Conservation (phyloP, 2,329 filamentous ascomycete species). For the Paecilomyces sp. region DNA sequence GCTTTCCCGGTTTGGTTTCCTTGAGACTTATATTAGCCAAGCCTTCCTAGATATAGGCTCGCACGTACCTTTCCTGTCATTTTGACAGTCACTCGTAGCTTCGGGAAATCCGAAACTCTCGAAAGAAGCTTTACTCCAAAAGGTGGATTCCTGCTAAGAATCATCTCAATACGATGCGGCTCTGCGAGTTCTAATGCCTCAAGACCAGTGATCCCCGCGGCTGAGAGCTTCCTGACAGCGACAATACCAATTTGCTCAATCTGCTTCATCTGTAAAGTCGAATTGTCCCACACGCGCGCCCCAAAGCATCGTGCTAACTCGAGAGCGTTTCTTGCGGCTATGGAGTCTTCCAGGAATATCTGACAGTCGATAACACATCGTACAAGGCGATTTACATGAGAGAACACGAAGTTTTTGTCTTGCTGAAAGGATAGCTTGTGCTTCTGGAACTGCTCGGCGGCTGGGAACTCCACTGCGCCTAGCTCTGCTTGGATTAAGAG, state of each 20-base stretch:
- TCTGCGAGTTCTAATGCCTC: constrained; percentile 62
- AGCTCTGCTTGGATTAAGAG: constrained; percentile 71
- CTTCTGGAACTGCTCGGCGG: constrained; percentile 50
- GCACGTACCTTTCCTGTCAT: constrained; percentile 38
- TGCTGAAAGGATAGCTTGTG: constrained; percentile 51
- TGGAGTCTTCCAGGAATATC: constrained; percentile 54
- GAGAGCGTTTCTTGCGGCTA: constrained; percentile 61
- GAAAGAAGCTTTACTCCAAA: constrained; percentile 67
- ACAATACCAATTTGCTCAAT: constrained; percentile 70
- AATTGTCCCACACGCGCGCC: constrained; percentile 75
- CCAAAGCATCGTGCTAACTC: constrained; percentile 71
- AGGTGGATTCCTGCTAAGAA: constrained; percentile 72
- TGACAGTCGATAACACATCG: constrained; percentile 73
- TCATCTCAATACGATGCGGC: constrained; percentile 65
- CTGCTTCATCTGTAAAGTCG: constrained; percentile 73
- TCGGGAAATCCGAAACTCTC: constrained; percentile 64
- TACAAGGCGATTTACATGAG: constrained; percentile 61
- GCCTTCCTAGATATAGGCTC: constrained; percentile 18
- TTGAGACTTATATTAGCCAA: background rate
- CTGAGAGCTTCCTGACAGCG: constrained; percentile 65
- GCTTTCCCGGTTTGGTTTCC: constrained; percentile 24
- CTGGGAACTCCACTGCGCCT: constrained; percentile 56
- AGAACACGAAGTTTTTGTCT: constrained; percentile 59
- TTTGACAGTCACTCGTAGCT: constrained; percentile 49
- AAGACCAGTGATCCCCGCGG: constrained; percentile 64